These are phyloP conservation scores for Podospora pseudocomata DNA, from an alignment of 495 filamentous ascomycete species.

Conservation along the genomic window DNA sequence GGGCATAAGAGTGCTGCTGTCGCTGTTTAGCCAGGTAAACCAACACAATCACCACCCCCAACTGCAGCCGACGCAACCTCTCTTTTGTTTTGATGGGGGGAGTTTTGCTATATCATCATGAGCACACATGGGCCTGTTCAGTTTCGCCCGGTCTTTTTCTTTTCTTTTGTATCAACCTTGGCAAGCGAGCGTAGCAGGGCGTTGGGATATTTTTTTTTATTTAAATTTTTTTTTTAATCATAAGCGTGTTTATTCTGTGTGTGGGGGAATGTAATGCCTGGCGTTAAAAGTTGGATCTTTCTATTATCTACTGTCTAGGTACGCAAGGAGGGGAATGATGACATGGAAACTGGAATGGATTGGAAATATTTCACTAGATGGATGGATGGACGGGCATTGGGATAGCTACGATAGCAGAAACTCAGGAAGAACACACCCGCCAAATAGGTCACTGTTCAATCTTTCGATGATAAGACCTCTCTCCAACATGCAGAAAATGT, in stretches of 20 bases:
- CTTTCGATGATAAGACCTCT: too few relatives aligned
- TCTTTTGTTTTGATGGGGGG: background rate
- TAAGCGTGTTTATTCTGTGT: background rate
- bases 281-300: constrained; percentile 2
- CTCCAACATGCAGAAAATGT: too few relatives aligned
- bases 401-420: background rate
- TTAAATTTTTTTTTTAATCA: background rate
- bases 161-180: too few relatives aligned
- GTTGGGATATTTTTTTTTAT: background rate
- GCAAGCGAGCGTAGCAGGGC: too few relatives aligned
- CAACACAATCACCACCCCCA: background rate
- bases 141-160: too few relatives aligned
- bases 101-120: background rate
- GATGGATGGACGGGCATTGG: constrained; percentile 1
- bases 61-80: background rate
- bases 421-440: too few relatives aligned
- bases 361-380: background rate
- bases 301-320: background rate
- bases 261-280: background rate
- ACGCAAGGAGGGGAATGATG: background rate
- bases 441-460: too few relatives aligned
- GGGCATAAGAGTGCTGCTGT: constrained; percentile 23
- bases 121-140: background rate
- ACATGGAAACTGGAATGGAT: background rate
- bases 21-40: constrained; percentile 17